Conservation (phyloP, 139 green algal genomes). For the Closterium sp. region DNA sequence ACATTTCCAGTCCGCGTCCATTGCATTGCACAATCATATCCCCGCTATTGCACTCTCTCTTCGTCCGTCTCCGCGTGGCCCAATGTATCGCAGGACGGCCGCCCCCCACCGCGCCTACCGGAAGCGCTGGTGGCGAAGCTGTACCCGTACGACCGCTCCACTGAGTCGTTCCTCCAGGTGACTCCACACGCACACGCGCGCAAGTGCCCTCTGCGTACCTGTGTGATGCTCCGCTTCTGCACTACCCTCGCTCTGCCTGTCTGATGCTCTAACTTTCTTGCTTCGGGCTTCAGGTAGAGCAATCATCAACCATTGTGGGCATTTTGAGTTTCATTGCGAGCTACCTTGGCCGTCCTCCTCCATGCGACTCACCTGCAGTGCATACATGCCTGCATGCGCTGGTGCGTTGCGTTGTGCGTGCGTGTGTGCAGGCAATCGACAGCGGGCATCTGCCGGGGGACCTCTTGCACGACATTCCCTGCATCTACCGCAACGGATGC, state of each 20-base stretch:
- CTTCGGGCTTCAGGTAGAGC: neutral
- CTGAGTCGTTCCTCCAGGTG: slow-evolving; percentile 27
- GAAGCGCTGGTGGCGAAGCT: slow-evolving; percentile 1
- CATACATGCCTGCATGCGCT: too few species aligned
- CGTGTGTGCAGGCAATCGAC: slow-evolving; percentile 40
- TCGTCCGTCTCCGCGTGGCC: neutral
- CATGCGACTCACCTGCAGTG: neutral
- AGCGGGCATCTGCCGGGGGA: slow-evolving; percentile 9
- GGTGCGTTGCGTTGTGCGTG: too few species aligned
- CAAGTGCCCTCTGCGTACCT: too few species aligned
- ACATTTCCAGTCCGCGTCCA: neutral
- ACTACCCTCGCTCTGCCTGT: too few species aligned
- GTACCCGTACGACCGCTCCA: slow-evolving; percentile 37
- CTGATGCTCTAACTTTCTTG: neutral
- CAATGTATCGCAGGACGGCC: slow-evolving; percentile 1
- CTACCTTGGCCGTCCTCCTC: neutral
- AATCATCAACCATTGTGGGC: too few species aligned
- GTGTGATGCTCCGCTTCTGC: too few species aligned
- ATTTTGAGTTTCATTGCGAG: neutral
- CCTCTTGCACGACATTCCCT: slow-evolving; percentile 43
- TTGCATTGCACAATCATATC: neutral
- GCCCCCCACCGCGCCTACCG: neutral
- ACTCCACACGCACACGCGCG: too few species aligned
- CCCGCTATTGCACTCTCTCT: neutral
- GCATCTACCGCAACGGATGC: slow-evolving; percentile 39